Evolutionary conservation across 768 basidiomycete genomes (phyloP), one percentile per base, ranked within the genome.

Genomic region (Chlorophyllum brunneum): DNA sequence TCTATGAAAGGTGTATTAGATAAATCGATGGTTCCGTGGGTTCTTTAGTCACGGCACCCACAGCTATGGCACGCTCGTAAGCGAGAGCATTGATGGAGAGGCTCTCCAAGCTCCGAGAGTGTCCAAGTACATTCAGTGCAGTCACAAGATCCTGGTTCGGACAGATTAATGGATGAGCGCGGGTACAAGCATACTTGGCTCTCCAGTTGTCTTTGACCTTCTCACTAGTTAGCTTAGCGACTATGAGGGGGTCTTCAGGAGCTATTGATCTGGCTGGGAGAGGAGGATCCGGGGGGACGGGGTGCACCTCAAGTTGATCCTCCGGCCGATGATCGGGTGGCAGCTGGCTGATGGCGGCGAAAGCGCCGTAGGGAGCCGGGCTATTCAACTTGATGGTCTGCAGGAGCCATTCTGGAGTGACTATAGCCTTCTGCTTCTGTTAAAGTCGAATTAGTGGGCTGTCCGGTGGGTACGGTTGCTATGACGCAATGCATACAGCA

Each of bases 61-160:
- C 85, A n/a, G 82, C 75, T 56, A 90, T 82, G 1, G 86, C 82
- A 42, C 88, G 75, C 29, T 82, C 74, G 57, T 92, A 93, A 55
- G 82, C 83, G 42, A 92, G 67, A 34, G 83, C 81, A 58, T 85
- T 88, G 24, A 80, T 70, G 18, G 76, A 72, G 45, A 87, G 77
- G 10, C 85, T 83, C 61, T 92, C 90, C 1, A 89, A 67, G 40
- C 79, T 72, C 39, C 90, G 74, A 22, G 75, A 70, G 30, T 70
- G 75, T 15, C 77, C 75, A 26, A 92, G 75, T 15, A 86, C 65
- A 24, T 74, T 76, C 10, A 92, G 65, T 58, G 85, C 79, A n/a
- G 65, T 56, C 4, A 76, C 76, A 3, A 92, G 74, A 0, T 56
- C 67, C 62, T 91, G 85, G 57, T 92, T 92, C 0, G 76, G 74